A percentile compares a stretch with the other conserved stretches of the same genome.
Evolutionary conservation across 768 basidiomycete genomes (phyloP).

Genomic region (Tulasnella sp.): DNA sequence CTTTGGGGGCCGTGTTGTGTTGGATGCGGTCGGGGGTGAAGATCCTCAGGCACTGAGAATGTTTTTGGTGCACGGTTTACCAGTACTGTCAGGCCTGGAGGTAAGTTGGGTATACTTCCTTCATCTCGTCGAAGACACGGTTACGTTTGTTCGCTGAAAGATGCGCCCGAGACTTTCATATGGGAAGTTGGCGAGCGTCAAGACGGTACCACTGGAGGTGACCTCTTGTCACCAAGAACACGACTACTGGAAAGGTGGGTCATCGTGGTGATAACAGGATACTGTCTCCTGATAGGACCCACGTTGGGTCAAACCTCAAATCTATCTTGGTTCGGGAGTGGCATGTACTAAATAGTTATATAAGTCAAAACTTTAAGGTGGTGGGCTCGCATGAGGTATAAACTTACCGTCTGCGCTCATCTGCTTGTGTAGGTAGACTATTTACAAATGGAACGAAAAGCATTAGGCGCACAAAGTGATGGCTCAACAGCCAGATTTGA

Average conservation of each 20-base stretch:
- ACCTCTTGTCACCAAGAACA: conserved; percentile 49
- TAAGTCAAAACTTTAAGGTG: neutral
- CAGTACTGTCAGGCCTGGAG: conserved; percentile 72
- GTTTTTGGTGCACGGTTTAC: conserved; percentile 73
- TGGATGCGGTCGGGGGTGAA: conserved; percentile 49
- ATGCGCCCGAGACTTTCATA: conserved; percentile 61
- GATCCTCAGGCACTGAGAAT: conserved; percentile 51
- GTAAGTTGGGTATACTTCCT: conserved; percentile 15
- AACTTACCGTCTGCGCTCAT: neutral
- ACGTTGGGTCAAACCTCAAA: neutral
- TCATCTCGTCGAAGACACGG: neutral
- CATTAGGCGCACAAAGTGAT: neutral
- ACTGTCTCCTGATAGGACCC: too few relatives aligned
- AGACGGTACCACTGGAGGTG: conserved; percentile 45
- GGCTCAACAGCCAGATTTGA: neutral
- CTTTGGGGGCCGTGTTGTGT: conserved; percentile 65
- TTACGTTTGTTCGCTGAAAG: conserved; percentile 4
- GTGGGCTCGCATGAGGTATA: neutral
- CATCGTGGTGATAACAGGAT: neutral
- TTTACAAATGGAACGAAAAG: neutral
- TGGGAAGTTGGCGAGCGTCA: conserved; percentile 68
- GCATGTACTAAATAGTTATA: neutral
- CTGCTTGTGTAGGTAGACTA: neutral
- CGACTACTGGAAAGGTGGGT: conserved; percentile 43
- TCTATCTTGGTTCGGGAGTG: neutral